Evolutionary conservation across 805 yeast genomes (phyloP).

Genomic region (Saccharomycopsis guyanensis): DNA sequence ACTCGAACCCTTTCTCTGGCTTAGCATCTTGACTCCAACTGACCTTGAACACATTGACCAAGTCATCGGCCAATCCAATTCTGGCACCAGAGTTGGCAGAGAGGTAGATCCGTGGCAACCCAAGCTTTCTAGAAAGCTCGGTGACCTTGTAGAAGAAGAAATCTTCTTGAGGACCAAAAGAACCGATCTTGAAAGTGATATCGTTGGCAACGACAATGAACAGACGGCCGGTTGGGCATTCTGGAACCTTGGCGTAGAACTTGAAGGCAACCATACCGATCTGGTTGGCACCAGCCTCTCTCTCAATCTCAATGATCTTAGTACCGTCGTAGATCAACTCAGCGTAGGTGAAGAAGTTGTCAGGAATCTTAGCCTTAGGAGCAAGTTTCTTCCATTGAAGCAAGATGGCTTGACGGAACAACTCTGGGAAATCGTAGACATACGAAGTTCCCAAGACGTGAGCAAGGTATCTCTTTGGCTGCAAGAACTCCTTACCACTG

Average conservation of each 20-base stretch:
- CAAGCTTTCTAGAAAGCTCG: constrained; percentile 79
- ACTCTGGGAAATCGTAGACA: constrained; percentile 97
- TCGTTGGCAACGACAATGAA: constrained; percentile 92
- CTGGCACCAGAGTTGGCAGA: constrained; percentile 99
- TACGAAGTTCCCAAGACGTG: constrained; percentile 97
- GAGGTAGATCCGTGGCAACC: constrained; percentile 90
- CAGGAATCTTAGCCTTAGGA: constrained; percentile 53
- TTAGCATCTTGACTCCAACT: constrained; percentile 79
- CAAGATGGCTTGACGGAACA: constrained; percentile 86
- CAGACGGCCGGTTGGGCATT: constrained; percentile 94
- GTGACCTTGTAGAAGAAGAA: constrained; percentile 87
- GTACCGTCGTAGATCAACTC: constrained; percentile 84
- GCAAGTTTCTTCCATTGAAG: constrained; percentile 75
- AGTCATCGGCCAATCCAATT: constrained; percentile 96
- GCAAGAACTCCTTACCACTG: constrained; percentile 95
- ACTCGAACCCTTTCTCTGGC: constrained; percentile 83
- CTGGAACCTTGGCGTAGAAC: constrained; percentile 87
- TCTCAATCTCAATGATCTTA: constrained; percentile 74
- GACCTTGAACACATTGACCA: constrained; percentile 80
- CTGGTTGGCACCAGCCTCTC: constrained; percentile 94
- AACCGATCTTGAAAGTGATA: constrained; percentile 96
- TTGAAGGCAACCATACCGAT: constrained; percentile 98
- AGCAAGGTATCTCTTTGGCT: constrained; percentile 97
- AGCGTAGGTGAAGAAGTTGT: constrained; percentile 65
- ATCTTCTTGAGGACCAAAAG: constrained; percentile 97